Evolutionary conservation across 495 filamentous ascomycete species (phyloP), one percentile per base, ranked within the genome.

Genomic region (Penicillium chermesinum): DNA sequence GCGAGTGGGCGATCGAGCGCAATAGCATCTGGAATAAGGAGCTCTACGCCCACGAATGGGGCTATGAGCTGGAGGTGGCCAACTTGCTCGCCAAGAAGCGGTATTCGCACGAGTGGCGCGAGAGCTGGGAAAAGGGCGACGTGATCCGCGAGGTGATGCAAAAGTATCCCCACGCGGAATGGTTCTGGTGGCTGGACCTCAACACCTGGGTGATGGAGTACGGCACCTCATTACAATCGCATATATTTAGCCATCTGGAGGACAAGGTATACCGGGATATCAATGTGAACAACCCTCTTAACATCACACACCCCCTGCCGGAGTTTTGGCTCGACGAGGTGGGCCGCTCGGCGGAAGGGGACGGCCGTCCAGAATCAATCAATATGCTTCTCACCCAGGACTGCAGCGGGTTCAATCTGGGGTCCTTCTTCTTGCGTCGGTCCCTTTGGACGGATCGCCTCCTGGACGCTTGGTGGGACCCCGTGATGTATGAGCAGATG

Each of bases 111-210:
- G 93, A 99, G 61, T 99, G 93, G 93, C 79, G 93, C 58, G 93
- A 99, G 68, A 91, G 90, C 63, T 99, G 93, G 93, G 93, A 99
- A 72, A 97, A 96, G 75, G 91, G 95, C 44, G 93, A 99, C 62
- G 86, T 89, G 38, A 86, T 99, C 53, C 85, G 94, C 48, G 88
- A 93, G 46, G 82, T 85, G 21, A 87, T 99, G 78, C 78, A 81
- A 63, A 95, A 96, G 66, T 93, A 96, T 59, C 94, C 93, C 17
- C 77, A 95, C 50, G 93, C 93, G 8, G 90, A 99, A 74, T 99
- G 93, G 93, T 93, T 99, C 57, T 99, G 93, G 93, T 99, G 94
- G 94, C 74, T 99, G 33, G 93, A 99, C 63, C 81, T 97, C 9
- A 91, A 95, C 63, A 99, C 94, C 14, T 95, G 94, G 65, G 84